Evolutionary conservation across 345 rosid genomes (phyloP), one percentile per base, ranked within the genome.

Genomic region (Mallotus nudiflorus): DNA sequence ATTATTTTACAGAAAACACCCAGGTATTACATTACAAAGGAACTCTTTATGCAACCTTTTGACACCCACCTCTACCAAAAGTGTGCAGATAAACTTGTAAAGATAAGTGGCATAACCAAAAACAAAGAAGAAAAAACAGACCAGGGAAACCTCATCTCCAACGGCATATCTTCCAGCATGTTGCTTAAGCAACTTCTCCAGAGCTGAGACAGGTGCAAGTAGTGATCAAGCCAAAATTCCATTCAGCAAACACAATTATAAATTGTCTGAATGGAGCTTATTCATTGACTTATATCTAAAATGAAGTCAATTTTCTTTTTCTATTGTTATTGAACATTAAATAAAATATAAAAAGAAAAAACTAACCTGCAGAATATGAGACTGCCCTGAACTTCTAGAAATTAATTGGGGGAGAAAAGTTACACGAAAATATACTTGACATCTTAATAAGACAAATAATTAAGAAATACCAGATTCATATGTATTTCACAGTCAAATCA

Each of bases 61-160:
- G 27, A 52, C n/a, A 52, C 22, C 56, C 56, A 52, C 56, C 25
- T 31, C 24, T 42, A 19, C 12, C n/a, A 29, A 14, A 44, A 31
- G 20, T 25, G 33, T 25, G 62, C 25, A 22, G 56, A 20, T 9
- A 2, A 1, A 22, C 22, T 52, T 52, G 28, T 48, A 44, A n/a
- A 37, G 3, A n/a, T 35, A 6, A 7, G 25, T 13, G 9, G 14
- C 0, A 27, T n/a, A 49, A 20, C 0, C 5, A 6, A 58, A 37
- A 70, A n/a, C 25, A 28, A 16, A 49, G 52, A 71, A 50, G 77
- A 18, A 29, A 72, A 64, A 66, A 66, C 76, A 65, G 70, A 87
- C 97, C 97, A 88, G 67, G 71, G 6, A 86, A 83, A 89, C 82
- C 75, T 87, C 87, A 73, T 88, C 89, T 57, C 92, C 94, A 31